phyloP scores from a whole-genome alignment of 768 basidiomycete species.

The Trametes maxima region DNA sequence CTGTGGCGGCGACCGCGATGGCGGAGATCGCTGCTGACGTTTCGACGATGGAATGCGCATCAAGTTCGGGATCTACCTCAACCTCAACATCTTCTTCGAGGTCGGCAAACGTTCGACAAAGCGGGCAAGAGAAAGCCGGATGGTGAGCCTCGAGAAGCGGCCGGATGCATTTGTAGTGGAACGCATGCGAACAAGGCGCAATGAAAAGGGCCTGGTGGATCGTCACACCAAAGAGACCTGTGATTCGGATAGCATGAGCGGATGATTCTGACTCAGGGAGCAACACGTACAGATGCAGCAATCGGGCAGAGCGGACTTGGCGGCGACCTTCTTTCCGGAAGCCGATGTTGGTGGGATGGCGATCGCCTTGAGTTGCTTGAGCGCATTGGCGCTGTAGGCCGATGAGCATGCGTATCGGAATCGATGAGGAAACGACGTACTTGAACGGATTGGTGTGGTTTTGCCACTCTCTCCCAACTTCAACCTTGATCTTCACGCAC shows the following conservation, averaged over 20 bases:
- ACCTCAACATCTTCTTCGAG: constrained; percentile 94
- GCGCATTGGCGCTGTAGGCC: constrained; percentile 58
- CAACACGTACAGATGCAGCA: constrained; percentile 88
- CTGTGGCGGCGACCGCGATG: constrained; percentile 16
- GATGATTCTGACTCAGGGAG: background rate
- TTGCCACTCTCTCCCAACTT: constrained; percentile 92
- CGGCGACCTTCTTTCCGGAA: constrained; percentile 29
- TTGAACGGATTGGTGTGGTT: constrained; percentile 90
- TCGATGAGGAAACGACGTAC: constrained; percentile 38
- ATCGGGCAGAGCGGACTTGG: constrained; percentile 60
- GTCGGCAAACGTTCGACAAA: constrained; percentile 94
- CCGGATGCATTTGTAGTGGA: constrained; percentile 96
- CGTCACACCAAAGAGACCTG: constrained; percentile 81
- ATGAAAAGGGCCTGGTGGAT: constrained; percentile 97
- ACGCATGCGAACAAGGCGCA: constrained; percentile 95
- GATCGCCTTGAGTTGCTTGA: constrained; percentile 81
- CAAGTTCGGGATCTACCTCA: constrained; percentile 43
- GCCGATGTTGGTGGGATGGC: constrained; percentile 41
- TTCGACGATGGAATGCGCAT: constrained; percentile 25
- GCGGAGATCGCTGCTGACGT: constrained; percentile 19
- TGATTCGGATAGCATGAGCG: background rate
- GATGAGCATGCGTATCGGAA: constrained; percentile 12
- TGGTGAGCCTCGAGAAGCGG: constrained; percentile 88
- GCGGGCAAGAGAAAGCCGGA: constrained; percentile 91
- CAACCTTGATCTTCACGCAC: constrained; percentile 93